Evolutionary conservation across 768 basidiomycete species (phyloP).

Genomic region (Coprinopsis sp.): DNA sequence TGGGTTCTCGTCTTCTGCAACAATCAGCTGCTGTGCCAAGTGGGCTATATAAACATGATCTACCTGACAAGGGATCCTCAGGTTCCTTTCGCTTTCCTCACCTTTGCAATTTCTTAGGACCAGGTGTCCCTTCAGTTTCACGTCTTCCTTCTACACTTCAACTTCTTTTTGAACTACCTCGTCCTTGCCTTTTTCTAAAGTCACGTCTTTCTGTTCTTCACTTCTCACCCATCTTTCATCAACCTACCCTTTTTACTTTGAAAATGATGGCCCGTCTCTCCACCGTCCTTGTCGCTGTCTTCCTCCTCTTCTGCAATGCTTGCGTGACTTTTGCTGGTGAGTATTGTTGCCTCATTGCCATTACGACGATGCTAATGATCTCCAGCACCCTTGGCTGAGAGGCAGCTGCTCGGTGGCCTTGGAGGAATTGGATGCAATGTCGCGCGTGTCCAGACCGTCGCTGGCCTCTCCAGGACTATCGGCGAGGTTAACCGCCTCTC

Average conservation of each 20-base stretch:
- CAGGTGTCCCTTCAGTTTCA: neutral
- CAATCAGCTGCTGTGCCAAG: neutral
- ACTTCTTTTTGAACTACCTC: neutral
- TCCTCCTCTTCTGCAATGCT: neutral
- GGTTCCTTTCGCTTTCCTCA: neutral
- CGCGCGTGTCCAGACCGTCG: conserved; percentile 21
- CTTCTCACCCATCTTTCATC: neutral
- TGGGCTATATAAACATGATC: neutral
- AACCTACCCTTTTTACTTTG: neutral
- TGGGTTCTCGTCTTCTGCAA: no score
- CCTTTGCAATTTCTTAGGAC: neutral
- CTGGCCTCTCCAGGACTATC: conserved; percentile 18
- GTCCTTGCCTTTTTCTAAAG: neutral
- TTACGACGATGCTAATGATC: neutral
- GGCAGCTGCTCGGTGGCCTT: conserved; percentile 7
- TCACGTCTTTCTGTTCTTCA: neutral
- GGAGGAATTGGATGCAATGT: conserved; percentile 18
- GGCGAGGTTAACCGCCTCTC: conserved; percentile 18
- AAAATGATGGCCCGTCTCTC: conserved; percentile 14
- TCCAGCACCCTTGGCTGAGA: conserved; percentile 7
- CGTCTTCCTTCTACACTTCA: neutral
- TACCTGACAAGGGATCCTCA: neutral
- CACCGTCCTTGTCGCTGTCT: conserved; percentile 6
- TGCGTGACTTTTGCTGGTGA: neutral
- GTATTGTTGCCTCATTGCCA: neutral